Conservation (phyloP, 768 basidiomycete genomes). For the Calocybe cyanea region DNA sequence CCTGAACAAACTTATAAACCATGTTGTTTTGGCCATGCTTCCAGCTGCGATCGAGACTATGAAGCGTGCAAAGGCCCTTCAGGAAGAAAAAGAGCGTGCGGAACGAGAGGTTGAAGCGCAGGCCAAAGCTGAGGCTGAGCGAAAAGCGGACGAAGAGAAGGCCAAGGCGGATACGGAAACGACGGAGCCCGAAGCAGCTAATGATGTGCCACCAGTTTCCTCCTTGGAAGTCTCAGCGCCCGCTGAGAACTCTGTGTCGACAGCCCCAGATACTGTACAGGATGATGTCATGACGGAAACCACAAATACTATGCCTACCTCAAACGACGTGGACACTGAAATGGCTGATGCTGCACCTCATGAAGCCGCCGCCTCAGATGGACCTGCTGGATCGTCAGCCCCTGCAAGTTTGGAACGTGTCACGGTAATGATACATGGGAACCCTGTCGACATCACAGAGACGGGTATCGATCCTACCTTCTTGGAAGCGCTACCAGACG, state of each 20-base stretch:
- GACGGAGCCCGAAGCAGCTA: conserved; percentile 27
- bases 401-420: conserved; percentile 54
- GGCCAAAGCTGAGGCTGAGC: conserved; percentile 33
- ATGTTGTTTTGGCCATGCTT: conserved; percentile 68
- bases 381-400: conserved; percentile 19
- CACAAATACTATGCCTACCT: conserved; percentile 1
- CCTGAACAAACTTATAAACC: conserved; percentile 61
- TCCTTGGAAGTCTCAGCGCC: conserved; percentile 16
- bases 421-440: conserved; percentile 89
- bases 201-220: conserved; percentile 24
- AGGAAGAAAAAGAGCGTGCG: conserved; percentile 49
- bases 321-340: conserved; percentile 41
- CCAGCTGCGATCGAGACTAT: conserved; percentile 74
- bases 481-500: conserved; percentile 95
- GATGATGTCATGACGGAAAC: conserved; percentile 35
- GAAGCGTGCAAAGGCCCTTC: conserved; percentile 48
- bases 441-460: conserved; percentile 93
- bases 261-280: conserved; percentile 11
- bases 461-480: conserved; percentile 98
- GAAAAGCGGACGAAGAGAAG: conserved; percentile 21
- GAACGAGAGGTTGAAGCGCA: conserved; percentile 35
- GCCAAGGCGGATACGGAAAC: conserved; percentile 31
- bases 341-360: conserved; percentile 41
- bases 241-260: conserved; percentile 5
- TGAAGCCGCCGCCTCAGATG: conserved; percentile 17